Percentiles rank a stretch among this genome's conserved stretches.
Conservation (phyloP, 768 basidiomycete genomes). For the Tephrocybe sp. region DNA sequence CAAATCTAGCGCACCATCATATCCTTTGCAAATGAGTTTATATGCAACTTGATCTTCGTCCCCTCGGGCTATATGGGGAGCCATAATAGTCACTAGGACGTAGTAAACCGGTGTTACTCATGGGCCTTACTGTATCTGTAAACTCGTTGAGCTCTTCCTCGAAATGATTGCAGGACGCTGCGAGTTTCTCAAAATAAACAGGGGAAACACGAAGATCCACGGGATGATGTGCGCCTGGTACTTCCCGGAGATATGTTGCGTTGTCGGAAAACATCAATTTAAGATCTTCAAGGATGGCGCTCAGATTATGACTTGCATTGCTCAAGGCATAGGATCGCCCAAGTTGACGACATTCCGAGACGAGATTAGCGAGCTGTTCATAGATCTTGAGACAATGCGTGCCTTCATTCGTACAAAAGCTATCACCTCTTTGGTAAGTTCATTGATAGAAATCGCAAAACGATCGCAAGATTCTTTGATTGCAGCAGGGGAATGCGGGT, state of each 20-base stretch:
- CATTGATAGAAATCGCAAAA: too few relatives aligned
- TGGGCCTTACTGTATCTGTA: constrained; percentile 8
- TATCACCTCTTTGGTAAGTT: too few relatives aligned
- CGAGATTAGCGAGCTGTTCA: constrained; percentile 5
- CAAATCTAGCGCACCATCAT: neutral
- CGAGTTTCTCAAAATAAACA: neutral
- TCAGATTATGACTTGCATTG: constrained; percentile 1
- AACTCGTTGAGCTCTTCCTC: constrained; percentile 9
- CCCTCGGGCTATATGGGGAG: constrained; percentile 7
- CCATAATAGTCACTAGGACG: neutral
- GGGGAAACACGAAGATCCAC: neutral
- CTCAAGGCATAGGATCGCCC: constrained; percentile 12
- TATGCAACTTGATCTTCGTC: neutral
- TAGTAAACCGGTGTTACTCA: neutral
- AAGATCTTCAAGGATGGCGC: neutral
- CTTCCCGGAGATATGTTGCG: neutral
- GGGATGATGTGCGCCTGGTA: neutral
- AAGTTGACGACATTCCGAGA: constrained; percentile 3
- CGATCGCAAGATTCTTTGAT: too few relatives aligned
- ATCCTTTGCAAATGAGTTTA: constrained; percentile 4
- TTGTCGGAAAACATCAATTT: constrained; percentile 6
- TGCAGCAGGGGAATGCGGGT: neutral
- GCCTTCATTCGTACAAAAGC: neutral
- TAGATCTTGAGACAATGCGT: neutral
- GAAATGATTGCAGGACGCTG: constrained; percentile 1